Evolutionary conservation across 805 yeast species (phyloP).

Genomic region (Candida multigemmis): DNA sequence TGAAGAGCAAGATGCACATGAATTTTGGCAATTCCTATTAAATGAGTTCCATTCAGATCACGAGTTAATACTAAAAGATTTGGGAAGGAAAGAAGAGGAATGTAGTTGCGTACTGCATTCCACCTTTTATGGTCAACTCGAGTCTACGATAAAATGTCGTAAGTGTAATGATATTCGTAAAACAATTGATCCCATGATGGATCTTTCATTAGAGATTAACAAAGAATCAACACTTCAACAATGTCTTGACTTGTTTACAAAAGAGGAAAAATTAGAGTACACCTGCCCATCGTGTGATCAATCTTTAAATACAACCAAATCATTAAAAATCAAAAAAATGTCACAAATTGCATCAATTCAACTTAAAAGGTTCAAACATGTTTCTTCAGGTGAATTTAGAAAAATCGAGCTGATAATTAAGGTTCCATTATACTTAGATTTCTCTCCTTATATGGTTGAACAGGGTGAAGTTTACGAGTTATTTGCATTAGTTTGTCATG

Average conservation of each 20-base stretch:
- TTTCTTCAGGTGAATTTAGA: conserved; percentile 31
- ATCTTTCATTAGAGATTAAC: conserved; percentile 61
- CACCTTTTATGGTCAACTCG: conserved; percentile 75
- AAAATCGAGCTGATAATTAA: conserved; percentile 71
- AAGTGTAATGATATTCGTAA: conserved; percentile 56
- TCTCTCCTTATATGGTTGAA: conserved; percentile 49
- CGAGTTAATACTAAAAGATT: conserved; percentile 3
- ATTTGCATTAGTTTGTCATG: conserved; percentile 80
- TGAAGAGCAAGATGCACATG: conserved; percentile 98
- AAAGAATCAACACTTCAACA: conserved; percentile 38
- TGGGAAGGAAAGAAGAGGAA: conserved; percentile 2
- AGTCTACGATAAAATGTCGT: conserved; percentile 69
- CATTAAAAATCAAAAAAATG: conserved; percentile 54
- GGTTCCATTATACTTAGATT: conserved; percentile 65
- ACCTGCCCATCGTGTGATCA: conserved; percentile 59
- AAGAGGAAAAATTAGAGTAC: conserved; percentile 70
- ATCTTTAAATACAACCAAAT: conserved; percentile 56
- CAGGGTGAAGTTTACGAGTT: conserved; percentile 62
- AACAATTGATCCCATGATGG: conserved; percentile 85
- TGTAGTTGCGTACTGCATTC: conserved; percentile 81
- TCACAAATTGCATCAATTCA: conserved; percentile 82
- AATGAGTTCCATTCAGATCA: conserved; percentile 63
- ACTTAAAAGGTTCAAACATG: conserved; percentile 72
- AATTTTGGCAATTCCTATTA: conserved; percentile 86
- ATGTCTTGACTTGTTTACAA: conserved; percentile 72